phyloP scores from a whole-genome alignment of 139 green algal species.

The Limnomonas spitsbergensis region DNA sequence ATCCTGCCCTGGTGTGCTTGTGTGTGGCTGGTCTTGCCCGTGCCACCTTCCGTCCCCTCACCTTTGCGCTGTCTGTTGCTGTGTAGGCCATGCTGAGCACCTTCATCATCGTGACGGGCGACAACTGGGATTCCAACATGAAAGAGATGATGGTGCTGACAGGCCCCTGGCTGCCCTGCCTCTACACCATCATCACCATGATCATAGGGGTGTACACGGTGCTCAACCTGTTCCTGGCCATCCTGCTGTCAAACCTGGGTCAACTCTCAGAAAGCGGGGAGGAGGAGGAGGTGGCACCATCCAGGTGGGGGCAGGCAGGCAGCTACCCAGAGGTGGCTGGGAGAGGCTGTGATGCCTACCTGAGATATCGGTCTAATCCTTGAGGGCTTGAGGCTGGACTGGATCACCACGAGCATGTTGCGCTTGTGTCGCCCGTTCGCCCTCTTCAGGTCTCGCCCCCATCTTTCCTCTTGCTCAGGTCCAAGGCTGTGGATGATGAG shows the following conservation, averaged over 20 bases:
- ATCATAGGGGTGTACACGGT: constrained; percentile 10
- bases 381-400: background rate
- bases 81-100: background rate
- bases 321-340: background rate
- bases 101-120: constrained; percentile 5
- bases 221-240: constrained; percentile 15
- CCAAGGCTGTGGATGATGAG: background rate
- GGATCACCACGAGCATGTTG: background rate
- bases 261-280: background rate
- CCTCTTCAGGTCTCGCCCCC: background rate
- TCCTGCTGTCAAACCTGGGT: constrained; percentile 10
- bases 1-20: background rate
- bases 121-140: constrained; percentile 1
- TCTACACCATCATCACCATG: constrained; percentile 13
- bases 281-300: background rate
- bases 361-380: background rate
- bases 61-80: background rate
- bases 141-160: background rate
- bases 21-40: background rate
- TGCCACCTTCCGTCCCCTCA: background rate
- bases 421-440: background rate
- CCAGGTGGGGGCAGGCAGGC: background rate
- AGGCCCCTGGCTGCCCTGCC: background rate
- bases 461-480: background rate
- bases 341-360: background rate